These are phyloP conservation scores for Fusarium torreyae DNA, from an alignment of 2,329 filamentous ascomycete genomes.

Conservation along the genomic window DNA sequence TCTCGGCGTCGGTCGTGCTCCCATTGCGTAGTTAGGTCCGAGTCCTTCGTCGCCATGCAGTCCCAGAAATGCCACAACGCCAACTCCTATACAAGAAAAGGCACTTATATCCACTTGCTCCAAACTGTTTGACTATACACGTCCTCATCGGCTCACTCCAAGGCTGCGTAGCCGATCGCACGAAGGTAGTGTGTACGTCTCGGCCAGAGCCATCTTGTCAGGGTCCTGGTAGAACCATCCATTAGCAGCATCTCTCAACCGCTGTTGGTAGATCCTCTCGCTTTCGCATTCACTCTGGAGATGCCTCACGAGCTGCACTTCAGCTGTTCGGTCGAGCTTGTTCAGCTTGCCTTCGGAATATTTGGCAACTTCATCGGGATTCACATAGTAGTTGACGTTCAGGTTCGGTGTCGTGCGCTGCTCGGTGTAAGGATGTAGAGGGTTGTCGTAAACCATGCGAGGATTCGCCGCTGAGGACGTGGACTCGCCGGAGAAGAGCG, in stretches of 20 bases:
- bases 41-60: conserved; percentile 45
- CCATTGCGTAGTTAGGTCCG: conserved; percentile 19
- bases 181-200: conserved; percentile 65
- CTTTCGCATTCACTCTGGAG: conserved; percentile 81
- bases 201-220: conserved; percentile 82
- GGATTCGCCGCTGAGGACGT: conserved; percentile 66
- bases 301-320: conserved; percentile 77
- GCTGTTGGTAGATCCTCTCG: conserved; percentile 76
- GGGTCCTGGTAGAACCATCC: conserved; percentile 90
- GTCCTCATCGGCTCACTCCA: conserved; percentile 49
- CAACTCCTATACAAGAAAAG: conserved; percentile 50
- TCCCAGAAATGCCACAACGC: conserved; percentile 51
- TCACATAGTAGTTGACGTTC: conserved; percentile 86
- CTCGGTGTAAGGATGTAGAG: conserved; percentile 79
- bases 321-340: conserved; percentile 83
- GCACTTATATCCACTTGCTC: conserved; percentile 25
- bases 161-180: conserved; percentile 67
- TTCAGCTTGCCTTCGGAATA: conserved; percentile 78
- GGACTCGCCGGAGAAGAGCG: conserved; percentile 75
- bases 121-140: conserved; percentile 9
- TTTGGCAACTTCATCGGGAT: conserved; percentile 81
- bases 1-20: conserved; percentile 34
- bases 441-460: conserved; percentile 80
- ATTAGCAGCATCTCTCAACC: conserved; percentile 81
- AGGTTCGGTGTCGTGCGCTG: conserved; percentile 79